Base-by-base conservation (phyloP, 768 basidiomycete genomes). In the Harrya chromipes region DNA sequence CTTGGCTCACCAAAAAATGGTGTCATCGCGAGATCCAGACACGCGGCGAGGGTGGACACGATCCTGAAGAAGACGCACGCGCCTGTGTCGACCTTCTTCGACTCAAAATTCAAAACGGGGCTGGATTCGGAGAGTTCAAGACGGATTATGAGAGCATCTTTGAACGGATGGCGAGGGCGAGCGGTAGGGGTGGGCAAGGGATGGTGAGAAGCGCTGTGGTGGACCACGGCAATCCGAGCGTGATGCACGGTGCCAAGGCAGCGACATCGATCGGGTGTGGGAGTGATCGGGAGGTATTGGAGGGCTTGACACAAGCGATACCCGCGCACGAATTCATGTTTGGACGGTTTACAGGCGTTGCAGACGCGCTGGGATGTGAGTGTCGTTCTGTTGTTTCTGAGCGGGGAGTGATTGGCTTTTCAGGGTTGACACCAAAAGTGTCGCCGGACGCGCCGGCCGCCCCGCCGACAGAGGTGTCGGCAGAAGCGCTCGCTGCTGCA, bases 1-100 rank as follows among this genome's bases (percentile, higher is more conserved):
- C 94, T n/a, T 97, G 93, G 93, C 81, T 99, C 39, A 90, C 91
- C 39, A 89, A 90, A 63, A 92, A 91, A 63, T 97, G 93, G 92
- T 85, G 91, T 48, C 81, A 80, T 11, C 80, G 87, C 43, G 90
- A 94, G 58, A 98, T 99, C 37, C 95, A 98, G 67, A 81, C 78
- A 0, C 72, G 80, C 0, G 91, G 90, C 0, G 86, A 87, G 43
- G 87, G 86, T 2, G 92, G 92, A 3, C 95, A 98, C 65, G 89
- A 97, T 54, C 91, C 94, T 3, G 90, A 94, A 59, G 95, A 98
- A 64, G 95, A 98, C 58, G 94, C 95, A 0, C 74, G 85, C 17
- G 88, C 94, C 1, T 94, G 93, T 59, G 56, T 92, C 10, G 93
- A 95, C 52, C 72, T 99, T 26, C 64, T 99, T 19, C 78, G 80